Base-by-base conservation (phyloP, 768 basidiomycete genomes). In the Calocera cornea region DNA sequence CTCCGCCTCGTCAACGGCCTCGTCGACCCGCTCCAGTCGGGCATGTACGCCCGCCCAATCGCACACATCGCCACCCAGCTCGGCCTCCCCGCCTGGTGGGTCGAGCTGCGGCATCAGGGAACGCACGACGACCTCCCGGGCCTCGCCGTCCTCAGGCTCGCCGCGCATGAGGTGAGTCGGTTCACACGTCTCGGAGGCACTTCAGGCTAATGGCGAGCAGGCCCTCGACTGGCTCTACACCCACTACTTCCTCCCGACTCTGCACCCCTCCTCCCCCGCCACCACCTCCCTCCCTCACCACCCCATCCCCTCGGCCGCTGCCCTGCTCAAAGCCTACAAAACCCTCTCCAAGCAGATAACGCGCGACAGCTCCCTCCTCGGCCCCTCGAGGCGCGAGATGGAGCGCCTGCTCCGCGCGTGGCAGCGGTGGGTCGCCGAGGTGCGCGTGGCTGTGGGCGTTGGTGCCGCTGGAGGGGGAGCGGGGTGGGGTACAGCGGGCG, bases 121-220 rank as follows among this genome's bases (percentile, higher is more conserved):
- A 99, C 97, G 1, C 97, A 98, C 73, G 95, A 98, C 73, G 92
- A 95, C 69, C 78, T 98, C 14, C 97, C 95, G 0, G 87, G 87
- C 70, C 79, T 97, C 11, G 85, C 87, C 65, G 76, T 94, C 2
- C 80, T 97, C 19, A 83, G 88, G 66, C 86, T 90, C 68, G 93
- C 87, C 0, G 84, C 87, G 34, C 80, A 81, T 66, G 88, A 95
- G 83, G 92, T 83, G 69, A 64, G 68, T 68, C 24, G 60, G 5
- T 65, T 19, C 5, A 34, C 67, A 63, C 34, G 64, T 71, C 14
- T 73, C 74, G 65, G 31, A 74, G 11, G 71, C 73, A 65, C 64
- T 68, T 33, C 67, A 64, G 49, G 40, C 50, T 19, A 29, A 7
- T 31, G 33, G 29, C 27, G 3, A 16, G 0, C 70, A 95, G 92